Evolutionary conservation across 2,329 filamentous ascomycete species (phyloP), one percentile per base, ranked within the genome.

Genomic region (Pseudogymnoascus sp.): DNA sequence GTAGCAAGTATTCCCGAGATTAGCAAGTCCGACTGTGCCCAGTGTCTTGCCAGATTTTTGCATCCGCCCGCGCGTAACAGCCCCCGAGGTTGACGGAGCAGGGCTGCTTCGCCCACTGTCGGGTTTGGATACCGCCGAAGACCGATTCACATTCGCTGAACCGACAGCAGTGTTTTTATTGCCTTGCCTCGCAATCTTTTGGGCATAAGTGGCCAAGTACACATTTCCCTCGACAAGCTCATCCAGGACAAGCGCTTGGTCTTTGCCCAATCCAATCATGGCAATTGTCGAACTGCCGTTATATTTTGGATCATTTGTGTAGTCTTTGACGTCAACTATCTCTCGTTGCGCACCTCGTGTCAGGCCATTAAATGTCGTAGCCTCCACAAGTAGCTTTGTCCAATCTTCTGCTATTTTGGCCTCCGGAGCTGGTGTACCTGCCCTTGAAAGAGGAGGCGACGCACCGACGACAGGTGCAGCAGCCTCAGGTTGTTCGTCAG

Each of bases 1-100:
- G 77, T 99, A 99, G 76, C 94, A 99, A 0, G 94, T 97, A 71
- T 99, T 99, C 58, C 94, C 94, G 12, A 99, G 78, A 71, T 99
- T 99, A 66, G 84, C 86, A 60, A 99, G 78, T 35, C 94, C 94
- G 42, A 92, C 89, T 40, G 87, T 88, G 33, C 94, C 94, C 35
- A 86, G 75, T 10, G 85, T 84, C 65, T 86, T 85, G 8, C 89
- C 89, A 39, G 86, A 83, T 67, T 85, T 86, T 64, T 87, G 84
- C 6, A 82, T 77, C 62, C 90, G 83, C 42, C 90, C 90, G 67
- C 92, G 82, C 0, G 90, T 92, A 65, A 89, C 78, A 6, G 80
- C 76, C 1, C 81, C 82, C 4, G 80, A 77, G 9, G 48, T 21
- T 21, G 21, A 21, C 2, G 80, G 83, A 18, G 81, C 80, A 5